Base-by-base conservation (phyloP, 2,329 filamentous ascomycete genomes). In the Sclerotinia trifoliorum region DNA sequence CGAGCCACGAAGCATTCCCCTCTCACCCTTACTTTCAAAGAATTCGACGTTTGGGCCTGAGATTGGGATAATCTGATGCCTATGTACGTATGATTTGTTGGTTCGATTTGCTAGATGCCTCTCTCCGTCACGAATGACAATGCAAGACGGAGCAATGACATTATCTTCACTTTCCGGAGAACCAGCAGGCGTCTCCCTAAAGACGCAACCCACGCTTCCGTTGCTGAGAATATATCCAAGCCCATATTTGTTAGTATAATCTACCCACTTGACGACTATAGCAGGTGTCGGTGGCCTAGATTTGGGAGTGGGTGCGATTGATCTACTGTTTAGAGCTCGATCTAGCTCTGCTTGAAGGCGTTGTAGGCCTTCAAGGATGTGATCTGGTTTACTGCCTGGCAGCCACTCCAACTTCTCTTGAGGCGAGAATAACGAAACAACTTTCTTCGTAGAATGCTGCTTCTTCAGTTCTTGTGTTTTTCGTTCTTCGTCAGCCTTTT, bases 211-310 rank as follows among this genome's bases (percentile, higher is more conserved):
- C 26, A 94, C 88, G 70, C 88, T 93, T 42, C 92, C 91, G 72
- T 94, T 90, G 70, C 92, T 92, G 66, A 95, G 81, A 68, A 94
- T 92, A 75, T 94, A 95, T 48, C 92, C 92, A 21, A 95, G 84
- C 17, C 92, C 92, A 77, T 93, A 93, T 77, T 93, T 93, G 79
- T 93, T 92, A 69, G 91, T 93, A 78, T 95, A 95, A 77, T 95
- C 92, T 8, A 95, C 92, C 92, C 92, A 95, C 76, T 94, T 93
- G 15, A 90, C 86, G 17, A 90, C 87, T 56, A 90, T 85, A 76
- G 88, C 80, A 76, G 90, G 84, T 76, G 89, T 78, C 67, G 83
- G 78, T 70, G 83, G 79, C 68, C 84, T 80, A 79, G 86, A 84
- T 13, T 84, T 81, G 0, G 83, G 84, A 61, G 88, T 80, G 66